A percentile compares a stretch with the other conserved stretches of the same genome.
Evolutionary conservation across 805 yeast genomes (phyloP).

Genomic region (Barnettozyma sp.): DNA sequence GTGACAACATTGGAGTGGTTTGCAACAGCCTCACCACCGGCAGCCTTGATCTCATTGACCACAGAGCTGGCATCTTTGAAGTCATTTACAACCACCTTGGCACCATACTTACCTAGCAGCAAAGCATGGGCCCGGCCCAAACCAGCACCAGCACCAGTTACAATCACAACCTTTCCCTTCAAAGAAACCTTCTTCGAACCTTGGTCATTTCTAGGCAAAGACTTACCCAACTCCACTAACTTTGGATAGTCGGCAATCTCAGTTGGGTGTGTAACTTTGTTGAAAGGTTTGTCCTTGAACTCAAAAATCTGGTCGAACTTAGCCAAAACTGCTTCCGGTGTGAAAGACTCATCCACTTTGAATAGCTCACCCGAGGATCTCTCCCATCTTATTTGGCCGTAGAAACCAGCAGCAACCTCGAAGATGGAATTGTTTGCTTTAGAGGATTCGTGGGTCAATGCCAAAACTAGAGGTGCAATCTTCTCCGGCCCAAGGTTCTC

Average conservation of each 20-base stretch:
- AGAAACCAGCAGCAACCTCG: slow-evolving; percentile 93
- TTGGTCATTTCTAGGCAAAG: slow-evolving; percentile 52
- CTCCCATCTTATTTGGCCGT: slow-evolving; percentile 91
- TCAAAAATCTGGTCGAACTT: slow-evolving; percentile 57
- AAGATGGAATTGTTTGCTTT: slow-evolving; percentile 67
- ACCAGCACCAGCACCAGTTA: slow-evolving; percentile 95
- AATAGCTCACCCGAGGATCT: slow-evolving; percentile 81
- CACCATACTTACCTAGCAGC: slow-evolving; percentile 83
- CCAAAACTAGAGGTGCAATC: slow-evolving; percentile 86
- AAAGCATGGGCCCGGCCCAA: slow-evolving; percentile 87
- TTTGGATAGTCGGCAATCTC: slow-evolving; percentile 65
- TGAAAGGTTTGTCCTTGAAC: slow-evolving; percentile 52
- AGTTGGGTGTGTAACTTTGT: slow-evolving; percentile 57
- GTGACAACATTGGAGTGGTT: slow-evolving; percentile 77
- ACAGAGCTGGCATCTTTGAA: slow-evolving; percentile 66
- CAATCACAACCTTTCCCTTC: slow-evolving; percentile 77
- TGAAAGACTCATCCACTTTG: slow-evolving; percentile 67
- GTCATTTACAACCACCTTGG: slow-evolving; percentile 91
- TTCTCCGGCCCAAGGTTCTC: slow-evolving; percentile 79
- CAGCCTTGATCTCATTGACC: slow-evolving; percentile 69
- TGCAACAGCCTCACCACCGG: slow-evolving; percentile 72
- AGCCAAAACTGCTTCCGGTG: slow-evolving; percentile 77
- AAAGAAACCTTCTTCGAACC: slow-evolving; percentile 52
- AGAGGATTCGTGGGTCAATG: slow-evolving; percentile 59
- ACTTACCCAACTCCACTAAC: slow-evolving; percentile 45